Evolutionary conservation across 164 flowering plant genomes (phyloP).

Genomic region (Vitis riparia): DNA sequence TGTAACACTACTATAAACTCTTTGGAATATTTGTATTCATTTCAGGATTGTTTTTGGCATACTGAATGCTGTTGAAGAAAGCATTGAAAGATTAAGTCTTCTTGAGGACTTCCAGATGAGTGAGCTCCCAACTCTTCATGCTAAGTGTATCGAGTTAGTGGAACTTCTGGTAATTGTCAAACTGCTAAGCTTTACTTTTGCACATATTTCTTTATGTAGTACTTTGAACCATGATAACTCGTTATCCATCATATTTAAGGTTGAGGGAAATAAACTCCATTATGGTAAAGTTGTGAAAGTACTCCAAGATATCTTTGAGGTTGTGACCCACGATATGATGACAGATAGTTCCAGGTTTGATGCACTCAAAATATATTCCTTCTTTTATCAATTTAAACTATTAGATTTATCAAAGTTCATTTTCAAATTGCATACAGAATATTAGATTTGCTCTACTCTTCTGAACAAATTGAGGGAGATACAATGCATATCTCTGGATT

Average conservation of each 20-base stretch:
- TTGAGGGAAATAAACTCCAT: constrained; percentile 56
- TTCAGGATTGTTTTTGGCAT: constrained; percentile 59
- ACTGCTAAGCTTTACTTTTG: constrained; percentile 1
- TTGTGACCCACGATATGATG: constrained; percentile 77
- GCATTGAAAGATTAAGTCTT: constrained; percentile 53
- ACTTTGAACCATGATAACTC: constrained; percentile 2
- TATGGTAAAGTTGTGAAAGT: constrained; percentile 54
- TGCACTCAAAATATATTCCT: not conserved
- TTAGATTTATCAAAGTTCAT: not conserved
- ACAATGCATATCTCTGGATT: constrained; percentile 22
- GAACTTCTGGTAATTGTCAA: constrained; percentile 65
- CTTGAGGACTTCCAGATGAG: constrained; percentile 67
- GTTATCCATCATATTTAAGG: constrained; percentile 28
- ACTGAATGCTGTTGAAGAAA: constrained; percentile 59
- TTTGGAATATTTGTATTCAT: constrained; percentile 4
- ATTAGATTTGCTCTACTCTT: constrained; percentile 43
- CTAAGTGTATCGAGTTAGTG: constrained; percentile 55
- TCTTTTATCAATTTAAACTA: not conserved
- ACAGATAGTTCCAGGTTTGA: constrained; percentile 63
- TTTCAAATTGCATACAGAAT: constrained; percentile 38
- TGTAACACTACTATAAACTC: not conserved
- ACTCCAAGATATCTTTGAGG: constrained; percentile 85
- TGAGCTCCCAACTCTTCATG: constrained; percentile 57
- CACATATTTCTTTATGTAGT: not conserved
- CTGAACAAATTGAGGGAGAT: constrained; percentile 34